These are phyloP conservation scores for Pseudozyma pruni DNA, from an alignment of 1,284 basidiomycete genomes.

Conservation along the genomic window DNA sequence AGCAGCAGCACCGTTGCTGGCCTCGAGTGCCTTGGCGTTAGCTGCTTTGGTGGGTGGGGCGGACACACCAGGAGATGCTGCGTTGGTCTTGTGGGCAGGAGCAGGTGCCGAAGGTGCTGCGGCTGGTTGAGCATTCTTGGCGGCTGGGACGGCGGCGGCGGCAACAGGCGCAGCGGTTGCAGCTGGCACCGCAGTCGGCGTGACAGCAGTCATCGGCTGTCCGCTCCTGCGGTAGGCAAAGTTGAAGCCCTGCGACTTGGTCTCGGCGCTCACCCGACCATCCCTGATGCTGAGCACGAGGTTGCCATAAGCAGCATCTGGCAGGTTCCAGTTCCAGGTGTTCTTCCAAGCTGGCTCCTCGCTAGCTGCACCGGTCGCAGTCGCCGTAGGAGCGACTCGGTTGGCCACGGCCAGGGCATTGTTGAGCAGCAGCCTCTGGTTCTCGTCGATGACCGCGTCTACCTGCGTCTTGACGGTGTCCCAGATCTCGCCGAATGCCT, in stretches of 20 bases:
- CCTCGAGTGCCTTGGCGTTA: constrained; percentile 7
- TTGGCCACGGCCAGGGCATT: constrained; percentile 88
- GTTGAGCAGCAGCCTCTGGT: constrained; percentile 86
- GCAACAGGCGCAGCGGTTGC: constrained; percentile 1
- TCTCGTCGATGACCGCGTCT: constrained; percentile 88
- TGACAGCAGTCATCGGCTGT: constrained; percentile 39
- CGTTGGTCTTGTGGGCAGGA: constrained; percentile 3
- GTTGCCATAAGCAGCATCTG: constrained; percentile 90
- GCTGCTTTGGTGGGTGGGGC: background rate
- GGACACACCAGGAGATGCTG: constrained; percentile 1
- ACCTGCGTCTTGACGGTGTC: constrained; percentile 92
- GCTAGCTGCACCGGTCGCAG: constrained; percentile 71
- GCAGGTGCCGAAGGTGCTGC: constrained; percentile 9
- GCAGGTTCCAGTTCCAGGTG: constrained; percentile 96
- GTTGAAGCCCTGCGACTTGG: constrained; percentile 94
- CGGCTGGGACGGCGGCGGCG: constrained; percentile 13
- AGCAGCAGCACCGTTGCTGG: constrained; percentile 13
- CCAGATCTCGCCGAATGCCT: constrained; percentile 89
- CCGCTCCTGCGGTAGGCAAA: constrained; percentile 83
- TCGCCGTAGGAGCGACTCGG: constrained; percentile 76
- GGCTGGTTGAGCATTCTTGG: background rate
- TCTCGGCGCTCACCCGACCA: constrained; percentile 88
- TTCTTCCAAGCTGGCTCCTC: constrained; percentile 76
- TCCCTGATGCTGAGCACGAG: constrained; percentile 89
- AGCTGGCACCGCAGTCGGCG: constrained; percentile 19